Base-by-base conservation (phyloP, 2,329 filamentous ascomycete genomes). In the Microsporum canis region DNA sequence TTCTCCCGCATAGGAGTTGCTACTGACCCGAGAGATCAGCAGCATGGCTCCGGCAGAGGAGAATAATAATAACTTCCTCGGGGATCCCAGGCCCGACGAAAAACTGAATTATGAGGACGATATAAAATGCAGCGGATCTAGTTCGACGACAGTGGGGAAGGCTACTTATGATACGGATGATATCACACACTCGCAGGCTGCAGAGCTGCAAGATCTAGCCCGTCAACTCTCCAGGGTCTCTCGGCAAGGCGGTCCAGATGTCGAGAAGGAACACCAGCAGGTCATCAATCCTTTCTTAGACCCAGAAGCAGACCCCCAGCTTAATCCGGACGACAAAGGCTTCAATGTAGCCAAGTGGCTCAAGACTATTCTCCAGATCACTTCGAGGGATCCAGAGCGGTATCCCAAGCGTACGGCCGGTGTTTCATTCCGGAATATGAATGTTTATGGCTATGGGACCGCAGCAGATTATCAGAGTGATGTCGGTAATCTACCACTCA, bases 271-370 rank as follows among this genome's bases (percentile, higher is more conserved):
- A 1, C 62, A 45, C 10, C 51, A 55, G 51, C 55, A 60, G 10
- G 14, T 63, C 2, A 51, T 70, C 36, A 75, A 75, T 59, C 74
- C 74, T 1, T 76, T 76, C 58, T 66, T 74, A 10, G 64, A 73
- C 45, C 59, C 69, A 5, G 68, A 70, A 7, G 63, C 65, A 4
- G 68, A 75, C 49, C 71, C 74, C 0, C 68, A 72, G 47, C 67
- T 82, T 43, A 77, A 82, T 61, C 80, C 80, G 1, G 65, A 66
- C 43, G 75, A 72, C 43, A 67, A 71, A 10, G 71, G 76, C 27
- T 81, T 81, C 68, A 73, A 75, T 53, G 70, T 77, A 3, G 73
- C 72, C 62, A 72, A 73, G 56, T 81, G 78, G 78, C 73, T 76
- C 63, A 77, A 76, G 66, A 75, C 76, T 51, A 67, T 80, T 58